Conservation (phyloP, 164 flowering plant genomes). For the Macadamia tetraphylla region DNA sequence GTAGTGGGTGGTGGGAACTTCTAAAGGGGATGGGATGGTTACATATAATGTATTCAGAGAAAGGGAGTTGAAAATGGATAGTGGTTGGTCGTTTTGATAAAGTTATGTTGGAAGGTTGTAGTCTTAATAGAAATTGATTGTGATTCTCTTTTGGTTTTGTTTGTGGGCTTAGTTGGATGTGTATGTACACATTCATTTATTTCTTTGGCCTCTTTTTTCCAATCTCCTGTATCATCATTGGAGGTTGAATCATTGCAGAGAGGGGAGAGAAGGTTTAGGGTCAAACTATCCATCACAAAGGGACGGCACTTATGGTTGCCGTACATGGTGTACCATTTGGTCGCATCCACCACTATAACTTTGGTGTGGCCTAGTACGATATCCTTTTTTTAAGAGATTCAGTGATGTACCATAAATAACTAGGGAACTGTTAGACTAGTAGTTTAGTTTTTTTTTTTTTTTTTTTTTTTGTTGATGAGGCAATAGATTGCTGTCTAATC, state of each 20-base stretch:
- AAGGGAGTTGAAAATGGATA: constrained; percentile 26
- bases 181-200: neutral
- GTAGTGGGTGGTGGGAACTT: constrained; percentile 57
- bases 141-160: neutral
- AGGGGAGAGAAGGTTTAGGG: constrained; percentile 11
- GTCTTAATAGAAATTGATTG: constrained; percentile 5
- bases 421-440: no score
- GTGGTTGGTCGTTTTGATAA: constrained; percentile 23
- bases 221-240: constrained; percentile 23
- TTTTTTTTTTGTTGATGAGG: no score
- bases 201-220: constrained; percentile 7
- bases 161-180: constrained; percentile 11
- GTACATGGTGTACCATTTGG: no score
- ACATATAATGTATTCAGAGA: constrained; percentile 20
- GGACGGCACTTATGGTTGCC: no score
- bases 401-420: no score
- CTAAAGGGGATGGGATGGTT: constrained; percentile 20
- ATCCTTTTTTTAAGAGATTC: no score
- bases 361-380: no score
- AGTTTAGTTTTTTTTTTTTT: no score
- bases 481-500: no score
- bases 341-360: no score
- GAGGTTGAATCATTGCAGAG: constrained; percentile 19
- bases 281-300: neutral
- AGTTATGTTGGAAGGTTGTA: constrained; percentile 11